Evolutionary conservation across 176 grass and related monocot species (phyloP), one percentile per base, ranked within the genome.

Genomic region (Cocos nucifera): DNA sequence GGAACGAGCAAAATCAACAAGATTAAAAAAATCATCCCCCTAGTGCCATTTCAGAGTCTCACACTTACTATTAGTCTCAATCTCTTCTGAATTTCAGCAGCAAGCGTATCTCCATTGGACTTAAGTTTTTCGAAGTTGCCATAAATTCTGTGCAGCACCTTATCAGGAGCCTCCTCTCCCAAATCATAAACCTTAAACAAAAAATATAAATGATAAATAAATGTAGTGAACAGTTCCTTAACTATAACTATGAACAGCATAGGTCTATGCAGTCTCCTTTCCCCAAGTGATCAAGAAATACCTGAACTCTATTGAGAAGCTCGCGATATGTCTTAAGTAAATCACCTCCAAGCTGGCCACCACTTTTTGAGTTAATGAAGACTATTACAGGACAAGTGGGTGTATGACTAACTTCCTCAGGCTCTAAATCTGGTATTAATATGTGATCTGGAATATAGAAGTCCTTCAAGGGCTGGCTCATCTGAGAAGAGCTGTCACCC

Each of bases 61-160:
- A 54, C 50, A 87, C 92, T 82, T 59, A 96, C 92, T 69, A 96
- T 90, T 77, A 96, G 73, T 78, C 69, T 96, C 75, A 96, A 76
- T 0, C 9, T 85, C 57, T 57, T 79, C 74, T 66, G 55, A 77
- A 96, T 96, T 62, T 96, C 44, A 49, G 22, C 58, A 75, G 86
- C 92, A 54, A 79, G 65, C 32, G 5, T 62, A 55, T 88, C 80
- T 15, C 75, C 80, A 17, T 64, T 64, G 12, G 28, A 77, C 67
- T 85, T 96, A 15, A 90, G 78, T 53, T 73, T 90, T 79, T 90
- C 92, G 26, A 96, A 58, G n/a, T 96, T 85, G 19, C 30, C 61
- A 90, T 96, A 90, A 28, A 96, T 64, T 59, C 52, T 83, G 16
- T 81, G 75, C 49, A 96, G 57, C 39, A 90, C 87, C 76, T 88